Evolutionary conservation across 805 yeast genomes (phyloP).

Genomic region (Candida broadrunensis): DNA sequence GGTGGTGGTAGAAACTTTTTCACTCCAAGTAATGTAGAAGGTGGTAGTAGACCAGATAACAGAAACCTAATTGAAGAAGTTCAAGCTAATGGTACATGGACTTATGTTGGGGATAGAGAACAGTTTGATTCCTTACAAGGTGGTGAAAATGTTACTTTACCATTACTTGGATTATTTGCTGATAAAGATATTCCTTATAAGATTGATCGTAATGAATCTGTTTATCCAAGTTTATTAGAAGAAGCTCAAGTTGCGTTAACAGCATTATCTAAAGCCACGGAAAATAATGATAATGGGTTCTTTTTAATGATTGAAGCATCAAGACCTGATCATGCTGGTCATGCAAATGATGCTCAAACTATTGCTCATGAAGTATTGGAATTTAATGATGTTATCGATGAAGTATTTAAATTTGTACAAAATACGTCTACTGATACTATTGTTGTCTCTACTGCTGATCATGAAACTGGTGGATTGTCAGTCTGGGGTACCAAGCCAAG

Average conservation of each 20-base stretch:
- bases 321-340: conserved; percentile 94
- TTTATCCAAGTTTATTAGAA: conserved; percentile 75
- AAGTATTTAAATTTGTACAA: conserved; percentile 68
- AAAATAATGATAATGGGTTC: conserved; percentile 76
- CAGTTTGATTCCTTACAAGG: conserved; percentile 52
- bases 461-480: conserved; percentile 92
- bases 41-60: conserved; percentile 68
- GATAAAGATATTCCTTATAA: conserved; percentile 80
- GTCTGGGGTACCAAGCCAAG: conserved; percentile 71
- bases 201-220: conserved; percentile 61
- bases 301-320: conserved; percentile 87
- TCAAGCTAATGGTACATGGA: conserved; percentile 41
- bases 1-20: conserved; percentile 92
- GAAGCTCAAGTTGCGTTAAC: conserved; percentile 70
- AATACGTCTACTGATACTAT: conserved; percentile 70
- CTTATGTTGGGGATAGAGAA: conserved; percentile 54
- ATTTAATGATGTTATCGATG: conserved; percentile 74
- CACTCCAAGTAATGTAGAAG: conserved; percentile 48
- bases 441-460: conserved; percentile 82
- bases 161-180: conserved; percentile 74
- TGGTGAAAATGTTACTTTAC: conserved; percentile 66
- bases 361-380: conserved; percentile 89
- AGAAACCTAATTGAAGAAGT: conserved; percentile 68
- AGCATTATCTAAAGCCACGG: conserved; percentile 63
- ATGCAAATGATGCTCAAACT: conserved; percentile 88